Evolutionary conservation across 202 grass and related monocot species (phyloP), one percentile per base, ranked within the genome.

Genomic region (Musa balbisiana): DNA sequence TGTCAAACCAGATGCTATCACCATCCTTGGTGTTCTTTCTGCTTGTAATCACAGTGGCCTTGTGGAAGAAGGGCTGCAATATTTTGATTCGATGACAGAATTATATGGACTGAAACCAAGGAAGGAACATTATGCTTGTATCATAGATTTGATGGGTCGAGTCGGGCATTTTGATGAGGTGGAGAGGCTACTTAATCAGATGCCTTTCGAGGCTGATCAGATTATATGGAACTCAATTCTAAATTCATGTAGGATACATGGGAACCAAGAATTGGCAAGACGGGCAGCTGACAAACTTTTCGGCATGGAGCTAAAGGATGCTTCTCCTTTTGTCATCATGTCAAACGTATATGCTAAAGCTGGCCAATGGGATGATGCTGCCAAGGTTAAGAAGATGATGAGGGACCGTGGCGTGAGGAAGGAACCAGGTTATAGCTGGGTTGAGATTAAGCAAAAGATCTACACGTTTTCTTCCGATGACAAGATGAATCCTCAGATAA

Each of bases 211-310:
- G 62, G 81, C 51, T 56, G 85, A 73, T 81, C 77, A 90, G 54
- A 81, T 91, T 74, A 92, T 98, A 75, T 98, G 94, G 94, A 91
- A 80, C 63, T 93, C 90, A 29, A 83, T 98, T 86, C 87, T 98
- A 78, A 84, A 93, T 82, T 98, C 87, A 1, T 91, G 91, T 79
- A 93, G 85, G 71, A 88, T 92, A 71, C 85, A 98, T 67, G 88
- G 86, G 68, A 87, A 98, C 71, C 73, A 89, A 79, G 81, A 88
- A 67, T 93, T 98, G 79, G 94, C 82, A 55, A 81, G 69, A 83
- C 53, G 76, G 21, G 94, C 90, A 73, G 86, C 90, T 84, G 88
- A 91, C 43, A 93, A 93, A 63, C 75, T 98, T 52, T 93, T 98
- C 64, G 53, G 52, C 73, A 86, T 89, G 83, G 58, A 76, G 9